Evolutionary conservation across 306 rosid genomes (phyloP), one percentile per base, ranked within the genome.

Genomic region (Parietaria judaica): DNA sequence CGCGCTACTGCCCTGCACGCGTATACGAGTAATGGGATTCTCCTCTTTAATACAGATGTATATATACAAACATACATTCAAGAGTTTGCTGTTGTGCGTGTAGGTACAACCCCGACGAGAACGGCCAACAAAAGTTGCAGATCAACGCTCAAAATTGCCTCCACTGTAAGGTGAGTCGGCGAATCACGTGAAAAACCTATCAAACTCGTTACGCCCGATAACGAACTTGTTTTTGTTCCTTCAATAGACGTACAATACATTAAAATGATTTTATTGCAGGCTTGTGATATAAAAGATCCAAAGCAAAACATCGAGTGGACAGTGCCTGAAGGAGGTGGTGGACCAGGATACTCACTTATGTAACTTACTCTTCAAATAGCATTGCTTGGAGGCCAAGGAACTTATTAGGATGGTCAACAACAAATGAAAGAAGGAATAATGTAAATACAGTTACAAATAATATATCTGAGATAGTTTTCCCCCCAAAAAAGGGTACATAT

Each of bases 311-410:
- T 88, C 10, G 77, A 80, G 81, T 92, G 98, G 98, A 86, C 83
- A 12, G 83, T 83, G 35, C 98, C 98, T 3, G 98, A 88, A 80
- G 96, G 98, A 0, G 96, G 96, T 11, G 98, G 98, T 43, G 98
- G 98, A 49, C 96, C 98, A 0, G 88, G 86, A 50, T 84, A 92
- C 80, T 76, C 95, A 5, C 36, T 67, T 66, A 79, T 74, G 90
- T 84, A 84, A 41, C 9, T 41, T 41, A 5, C 45, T 41, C 45
- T 41, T 41, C 1, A 23, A 23, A 23, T 23, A 23, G 31, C 31
- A 23, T 23, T 23, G 31, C 31, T 23, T 23, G 31, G 31, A 23
- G 31, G 31, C 31, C 31, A 23, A 23, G 31, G 31, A 23, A 23
- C 31, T 23, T 23, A 23, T 23, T n/a, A n/a, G n/a, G n/a, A 23